Percentiles rank a stretch among this genome's conserved stretches.
Evolutionary conservation across 2,329 filamentous ascomycete genomes (phyloP).

Genomic region (Epichloe aotearoae): DNA sequence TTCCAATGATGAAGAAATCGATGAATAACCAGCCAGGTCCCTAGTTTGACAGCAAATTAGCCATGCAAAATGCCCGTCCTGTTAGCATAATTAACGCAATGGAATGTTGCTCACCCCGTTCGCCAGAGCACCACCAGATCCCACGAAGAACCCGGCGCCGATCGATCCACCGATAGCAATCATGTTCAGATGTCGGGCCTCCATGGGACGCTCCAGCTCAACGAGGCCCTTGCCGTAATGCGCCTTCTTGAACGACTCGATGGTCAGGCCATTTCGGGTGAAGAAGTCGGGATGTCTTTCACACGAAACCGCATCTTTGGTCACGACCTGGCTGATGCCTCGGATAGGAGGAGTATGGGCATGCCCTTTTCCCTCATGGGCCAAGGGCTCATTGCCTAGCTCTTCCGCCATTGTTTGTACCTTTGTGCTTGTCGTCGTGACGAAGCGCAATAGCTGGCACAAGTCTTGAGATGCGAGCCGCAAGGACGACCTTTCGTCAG

Average conservation of each 20-base stretch:
- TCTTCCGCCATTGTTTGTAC: not conserved
- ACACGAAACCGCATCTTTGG: slow-evolving; percentile 4
- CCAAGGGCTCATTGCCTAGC: not conserved
- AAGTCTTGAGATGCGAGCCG: not conserved
- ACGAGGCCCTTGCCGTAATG: slow-evolving; percentile 19
- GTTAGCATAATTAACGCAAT: not conserved
- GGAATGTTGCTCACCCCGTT: slow-evolving; percentile 24
- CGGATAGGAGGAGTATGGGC: not conserved
- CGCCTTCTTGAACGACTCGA: slow-evolving; percentile 24
- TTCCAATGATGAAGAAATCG: slow-evolving; percentile 41
- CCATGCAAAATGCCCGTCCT: not conserved
- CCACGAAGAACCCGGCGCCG: slow-evolving; percentile 49
- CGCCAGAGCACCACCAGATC: slow-evolving; percentile 36
- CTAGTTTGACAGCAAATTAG: slow-evolving; percentile 9
- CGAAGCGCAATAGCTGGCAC: not conserved
- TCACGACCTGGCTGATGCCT: slow-evolving; percentile 8
- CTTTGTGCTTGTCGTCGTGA: not conserved
- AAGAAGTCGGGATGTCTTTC: slow-evolving; percentile 18
- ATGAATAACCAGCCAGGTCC: slow-evolving; percentile 31
- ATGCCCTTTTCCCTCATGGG: slow-evolving; percentile 1
- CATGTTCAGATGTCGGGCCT: slow-evolving; percentile 44
- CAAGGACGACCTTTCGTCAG: not conserved
- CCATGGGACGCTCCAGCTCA: slow-evolving; percentile 31
- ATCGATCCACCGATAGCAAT: slow-evolving; percentile 39
- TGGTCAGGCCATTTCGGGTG: slow-evolving; percentile 25